Evolutionary conservation across 2,329 filamentous ascomycete species (phyloP), one percentile per base, ranked within the genome.

Genomic region (Penicillium sp.): DNA sequence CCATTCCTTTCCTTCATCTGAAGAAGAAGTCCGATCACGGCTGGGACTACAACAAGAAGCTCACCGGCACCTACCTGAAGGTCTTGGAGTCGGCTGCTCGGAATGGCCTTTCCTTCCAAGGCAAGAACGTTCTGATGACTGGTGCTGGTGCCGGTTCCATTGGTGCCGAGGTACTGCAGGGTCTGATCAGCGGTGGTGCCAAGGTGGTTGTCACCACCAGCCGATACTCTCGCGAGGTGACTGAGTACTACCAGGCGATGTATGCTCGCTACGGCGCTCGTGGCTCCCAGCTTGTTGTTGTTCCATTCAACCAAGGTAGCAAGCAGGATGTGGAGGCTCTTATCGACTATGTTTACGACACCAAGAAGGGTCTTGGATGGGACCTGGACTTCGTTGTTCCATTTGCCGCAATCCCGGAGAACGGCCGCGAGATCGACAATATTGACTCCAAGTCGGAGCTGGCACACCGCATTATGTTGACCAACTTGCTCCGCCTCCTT

Each of bases 11-110:
- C 82, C 75, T 98, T 43, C 93, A 98, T 69, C 77, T 98, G 47
- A 96, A 96, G 81, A 95, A 95, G 81, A 87, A 89, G 70, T 94
- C 95, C 73, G 82, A 90, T 52, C 86, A 95, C 63, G 91, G 91
- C 51, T 98, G 93, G 93, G 90, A 97, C 65, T 98, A 97, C 77
- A 97, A 89, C 82, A 98, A 97, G 80, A 96, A 94, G 76, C 81
- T 98, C 47, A 97, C 93, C 20, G 87, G 88, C 47, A 72, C 90
- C 59, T 98, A 98, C 68, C 81, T 98, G 27, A 89, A 96, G 67
- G 89, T 89, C 52, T 74, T 98, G 26, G 90, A 95, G 74, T 81
- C 90, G 54, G 89, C 90, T 56, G 93, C 93, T 55, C 86, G 84
- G 62, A 78, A 82, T 46, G 93, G 93, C 69, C 84, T 98, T 49